Evolutionary conservation across 2,329 filamentous ascomycete genomes (phyloP), one percentile per base, ranked within the genome.

Genomic region (Xylariaceae sp.): DNA sequence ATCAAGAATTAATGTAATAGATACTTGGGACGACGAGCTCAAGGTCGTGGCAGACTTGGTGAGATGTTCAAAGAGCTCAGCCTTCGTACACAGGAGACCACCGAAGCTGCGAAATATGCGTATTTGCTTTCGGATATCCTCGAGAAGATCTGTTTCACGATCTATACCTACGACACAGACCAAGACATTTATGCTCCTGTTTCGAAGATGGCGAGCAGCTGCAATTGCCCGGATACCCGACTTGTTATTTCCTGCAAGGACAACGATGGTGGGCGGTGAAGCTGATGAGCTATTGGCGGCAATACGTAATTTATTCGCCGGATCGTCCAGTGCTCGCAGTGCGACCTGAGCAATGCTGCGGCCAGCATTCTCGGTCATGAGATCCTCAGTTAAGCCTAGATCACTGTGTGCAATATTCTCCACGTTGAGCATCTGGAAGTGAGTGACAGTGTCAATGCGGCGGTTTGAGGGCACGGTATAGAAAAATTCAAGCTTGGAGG

Each of bases 211-310:
- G 4, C 93, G 81, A 19, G 85, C 89, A 3, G 89, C 89, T 12
- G 89, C 87, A 39, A 97, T 75, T 3, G 89, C 89, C 44, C 91
- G 78, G 29, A 87, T 83, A 30, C 91, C 90, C 1, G 85, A 89
- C 51, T 89, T 89, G 64, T 95, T 91, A 63, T 96, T 97, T n/a
- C 93, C 91, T 0, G 88, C 90, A n/a, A 97, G 73, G 6, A 97
- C 79, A 17, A 95, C 81, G 24, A 81, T 68, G 0, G 73, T 71
- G 41, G 59, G 49, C 6, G 22, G 22, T 19, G 65, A 38, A 29
- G 46, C 63, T 34, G 55, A 61, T 6, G 54, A 52, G 15, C 57
- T 59, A 4, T 52, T 44, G 3, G 57, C 52, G 17, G 51, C 70
- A 37, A 60, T 73, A 35, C 68, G 78, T 35, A 74, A 73, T 63